Base-by-base conservation (phyloP, 352 stramenopile species). In the Pythium phragmitis region DNA sequence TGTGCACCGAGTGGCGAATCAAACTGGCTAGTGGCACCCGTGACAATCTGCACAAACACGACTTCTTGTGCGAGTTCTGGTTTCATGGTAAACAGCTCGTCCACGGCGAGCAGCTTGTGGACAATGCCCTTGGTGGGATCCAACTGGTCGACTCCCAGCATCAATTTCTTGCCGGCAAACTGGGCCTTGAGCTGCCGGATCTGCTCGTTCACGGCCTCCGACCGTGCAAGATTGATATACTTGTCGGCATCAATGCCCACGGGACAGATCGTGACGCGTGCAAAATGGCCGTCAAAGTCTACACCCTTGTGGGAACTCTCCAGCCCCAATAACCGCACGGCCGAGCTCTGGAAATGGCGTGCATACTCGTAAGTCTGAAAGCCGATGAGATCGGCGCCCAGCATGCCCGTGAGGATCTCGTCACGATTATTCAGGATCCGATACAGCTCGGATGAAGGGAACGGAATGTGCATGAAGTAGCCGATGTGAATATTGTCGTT, bases 1-100 rank as follows among this genome's bases (percentile, higher is more conserved):
- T 97, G 88, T 17, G 87, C 79, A 45, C 84, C 87, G 0, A 97
- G 67, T 0, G 89, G 90, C 12, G 79, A 85, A 46, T 87, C 75
- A 26, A 76, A 77, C 5, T 79, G 70, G 3, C 69, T 69, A 6
- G 66, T 63, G 7, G 78, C 68, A 34, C 79, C 79, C 7, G 81
- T 90, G 6, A 91, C 85, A 55, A 99, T 97, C 71, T 98, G 95
- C 36, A 99, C 74, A 47, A 99, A 87, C 5, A 98, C 93, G 28
- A 98, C 90, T 63, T 98, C 96, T 26, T 94, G 92, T 7, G 91
- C 85, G 62, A 96, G 94, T 53, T 98, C 86, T 0, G 91, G 91
- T 46, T 94, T 85, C 30, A 81, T 63, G 21, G 80, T 93, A 21
- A 97, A 92, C 26, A 97, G 73, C 37, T 96, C 82, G 54, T 97